Conservation (phyloP, 495 filamentous ascomycete genomes). For the Peziza echinospora region DNA sequence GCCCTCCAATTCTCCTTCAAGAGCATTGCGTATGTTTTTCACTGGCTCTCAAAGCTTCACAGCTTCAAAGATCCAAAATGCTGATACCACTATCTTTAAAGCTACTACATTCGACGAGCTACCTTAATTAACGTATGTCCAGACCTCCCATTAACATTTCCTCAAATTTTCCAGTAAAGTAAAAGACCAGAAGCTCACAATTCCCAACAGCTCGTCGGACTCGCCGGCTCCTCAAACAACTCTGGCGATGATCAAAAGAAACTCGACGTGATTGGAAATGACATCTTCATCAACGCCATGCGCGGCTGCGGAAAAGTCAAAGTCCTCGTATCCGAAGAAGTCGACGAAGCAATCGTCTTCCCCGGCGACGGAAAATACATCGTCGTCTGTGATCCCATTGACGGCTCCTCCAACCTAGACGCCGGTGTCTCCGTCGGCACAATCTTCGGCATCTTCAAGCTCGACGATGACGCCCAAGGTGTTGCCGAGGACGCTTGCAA, state of each 20-base stretch:
- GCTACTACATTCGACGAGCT: conserved; percentile 90
- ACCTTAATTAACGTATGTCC: conserved; percentile 61
- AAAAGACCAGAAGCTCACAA: no score
- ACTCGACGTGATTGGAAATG: conserved; percentile 95
- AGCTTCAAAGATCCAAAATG: neutral
- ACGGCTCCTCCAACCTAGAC: conserved; percentile 92
- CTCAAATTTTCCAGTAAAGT: neutral
- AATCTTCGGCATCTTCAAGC: conserved; percentile 87
- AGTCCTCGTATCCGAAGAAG: conserved; percentile 85
- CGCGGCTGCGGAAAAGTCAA: conserved; percentile 70
- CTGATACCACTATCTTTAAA: neutral
- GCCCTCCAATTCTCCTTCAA: conserved; percentile 99
- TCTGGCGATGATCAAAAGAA: conserved; percentile 99
- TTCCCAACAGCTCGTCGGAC: conserved; percentile 41
- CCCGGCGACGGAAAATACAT: conserved; percentile 75
- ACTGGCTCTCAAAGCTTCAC: neutral
- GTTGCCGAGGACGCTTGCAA: conserved; percentile 64
- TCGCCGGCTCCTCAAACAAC: conserved; percentile 83
- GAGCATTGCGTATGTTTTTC: conserved; percentile 45
- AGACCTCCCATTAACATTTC: neutral
- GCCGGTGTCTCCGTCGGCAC: conserved; percentile 95
- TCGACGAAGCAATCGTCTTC: conserved; percentile 79
- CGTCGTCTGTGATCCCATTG: conserved; percentile 93
- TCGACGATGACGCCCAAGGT: conserved; percentile 46
- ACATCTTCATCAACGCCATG: conserved; percentile 91